These are phyloP conservation scores for Epichloe amarillans DNA, from an alignment of 2,329 filamentous ascomycete genomes.

Conservation along the genomic window DNA sequence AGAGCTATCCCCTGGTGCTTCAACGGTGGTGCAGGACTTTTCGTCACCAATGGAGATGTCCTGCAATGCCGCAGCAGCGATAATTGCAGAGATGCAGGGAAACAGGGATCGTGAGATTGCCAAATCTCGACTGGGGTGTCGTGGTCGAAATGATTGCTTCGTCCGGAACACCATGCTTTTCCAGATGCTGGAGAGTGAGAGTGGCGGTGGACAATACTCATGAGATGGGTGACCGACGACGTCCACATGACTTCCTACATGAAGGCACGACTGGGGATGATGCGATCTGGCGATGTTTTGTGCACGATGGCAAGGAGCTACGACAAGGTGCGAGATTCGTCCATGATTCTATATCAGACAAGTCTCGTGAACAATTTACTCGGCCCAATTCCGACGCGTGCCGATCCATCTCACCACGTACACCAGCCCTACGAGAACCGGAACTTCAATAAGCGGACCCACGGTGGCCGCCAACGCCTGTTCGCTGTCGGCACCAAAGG, in stretches of 20 bases:
- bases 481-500: constrained; percentile 63
- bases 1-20: constrained; percentile 7
- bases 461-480: constrained; percentile 75
- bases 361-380: background rate
- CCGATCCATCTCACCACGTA: constrained; percentile 36
- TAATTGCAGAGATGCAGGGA: constrained; percentile 27
- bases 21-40: constrained; percentile 3
- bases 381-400: constrained; percentile 3
- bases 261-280: background rate
- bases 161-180: constrained; percentile 23
- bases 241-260: background rate
- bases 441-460: constrained; percentile 76
- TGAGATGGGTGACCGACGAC: background rate
- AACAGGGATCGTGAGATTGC: constrained; percentile 15
- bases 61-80: constrained; percentile 21
- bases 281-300: no score
- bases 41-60: constrained; percentile 21
- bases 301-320: no score
- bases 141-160: constrained; percentile 15
- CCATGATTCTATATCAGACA: background rate
- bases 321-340: no score
- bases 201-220: background rate
- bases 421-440: constrained; percentile 63
- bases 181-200: constrained; percentile 17
- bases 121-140: constrained; percentile 18